Conservation (phyloP, 108 stramenopile genomes). For the Cyclotella choctawhatcheeana region DNA sequence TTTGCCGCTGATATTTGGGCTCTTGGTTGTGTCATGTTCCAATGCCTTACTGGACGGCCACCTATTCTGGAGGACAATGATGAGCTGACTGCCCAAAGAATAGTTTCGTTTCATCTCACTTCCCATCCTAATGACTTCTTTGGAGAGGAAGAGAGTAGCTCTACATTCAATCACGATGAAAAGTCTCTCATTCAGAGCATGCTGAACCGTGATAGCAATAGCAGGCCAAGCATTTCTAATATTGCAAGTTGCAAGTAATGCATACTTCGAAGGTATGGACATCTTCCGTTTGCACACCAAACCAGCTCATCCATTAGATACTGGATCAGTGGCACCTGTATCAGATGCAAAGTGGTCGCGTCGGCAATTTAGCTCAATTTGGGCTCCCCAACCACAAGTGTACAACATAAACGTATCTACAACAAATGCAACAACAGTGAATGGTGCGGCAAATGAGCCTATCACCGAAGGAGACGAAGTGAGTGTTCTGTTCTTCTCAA, state of each 20-base stretch:
- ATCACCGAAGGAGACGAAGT: not conserved
- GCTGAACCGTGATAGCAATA: constrained; percentile 38
- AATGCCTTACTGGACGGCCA: constrained; percentile 91
- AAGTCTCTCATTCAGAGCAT: constrained; percentile 60
- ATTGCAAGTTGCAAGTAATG: constrained; percentile 61
- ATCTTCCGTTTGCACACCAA: constrained; percentile 63
- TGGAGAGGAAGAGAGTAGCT: constrained; percentile 37
- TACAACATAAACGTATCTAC: constrained; percentile 53
- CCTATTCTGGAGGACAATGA: constrained; percentile 89
- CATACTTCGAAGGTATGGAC: constrained; percentile 69
- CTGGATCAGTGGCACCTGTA: constrained; percentile 68
- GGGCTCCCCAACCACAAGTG: constrained; percentile 85
- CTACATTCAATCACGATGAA: constrained; percentile 47
- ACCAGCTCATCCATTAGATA: constrained; percentile 63
- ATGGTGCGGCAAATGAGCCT: not conserved
- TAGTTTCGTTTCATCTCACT: constrained; percentile 80
- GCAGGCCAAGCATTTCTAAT: constrained; percentile 64
- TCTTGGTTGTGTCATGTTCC: constrained; percentile 94
- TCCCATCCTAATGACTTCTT: constrained; percentile 53
- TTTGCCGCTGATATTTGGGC: constrained; percentile 94
- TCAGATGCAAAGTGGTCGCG: constrained; percentile 83
- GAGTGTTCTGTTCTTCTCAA: not conserved
- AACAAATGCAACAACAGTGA: not conserved
- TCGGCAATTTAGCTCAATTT: constrained; percentile 87
- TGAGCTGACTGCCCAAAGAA: constrained; percentile 65